Percentiles rank a stretch among this genome's conserved stretches.
These are phyloP conservation scores for Geranium rotundifolium DNA, from an alignment of 345 rosid genomes.

Conservation along the genomic window DNA sequence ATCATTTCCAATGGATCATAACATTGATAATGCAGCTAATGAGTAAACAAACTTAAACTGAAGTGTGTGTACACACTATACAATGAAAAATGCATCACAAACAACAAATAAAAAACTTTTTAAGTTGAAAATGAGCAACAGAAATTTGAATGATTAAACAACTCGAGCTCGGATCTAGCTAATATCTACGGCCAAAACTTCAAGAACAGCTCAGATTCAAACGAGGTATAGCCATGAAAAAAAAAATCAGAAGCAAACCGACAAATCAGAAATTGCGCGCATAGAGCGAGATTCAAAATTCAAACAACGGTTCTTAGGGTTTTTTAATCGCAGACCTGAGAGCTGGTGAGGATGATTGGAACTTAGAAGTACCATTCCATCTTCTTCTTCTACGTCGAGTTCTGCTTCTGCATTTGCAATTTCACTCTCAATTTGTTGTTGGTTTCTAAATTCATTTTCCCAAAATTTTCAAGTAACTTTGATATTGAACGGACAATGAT, in stretches of 20 bases:
- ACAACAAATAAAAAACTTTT: background rate
- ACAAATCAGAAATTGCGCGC: background rate
- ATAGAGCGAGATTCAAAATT: background rate
- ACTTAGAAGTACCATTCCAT: slow-evolving; percentile 46
- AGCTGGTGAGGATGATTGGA: slow-evolving; percentile 40
- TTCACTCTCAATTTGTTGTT: too few species aligned
- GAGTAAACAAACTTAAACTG: background rate
- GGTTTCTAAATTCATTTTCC: too few species aligned
- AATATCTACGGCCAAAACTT: too few species aligned
- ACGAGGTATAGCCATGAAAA: too few species aligned
- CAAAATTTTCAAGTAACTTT: too few species aligned
- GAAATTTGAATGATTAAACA: too few species aligned
- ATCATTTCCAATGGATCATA: too few species aligned
- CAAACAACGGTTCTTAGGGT: background rate
- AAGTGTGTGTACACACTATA: background rate
- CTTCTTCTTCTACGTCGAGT: background rate
- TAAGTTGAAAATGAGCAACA: background rate
- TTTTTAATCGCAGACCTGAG: slow-evolving; percentile 23
- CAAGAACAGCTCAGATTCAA: background rate
- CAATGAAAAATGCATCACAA: background rate
- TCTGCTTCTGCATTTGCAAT: too few species aligned
- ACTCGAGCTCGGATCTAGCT: too few species aligned
- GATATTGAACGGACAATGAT: too few species aligned
- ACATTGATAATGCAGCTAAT: background rate
- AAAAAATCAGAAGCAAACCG: background rate